Evolutionary conservation across 1,284 basidiomycete species (phyloP).

Genomic region (Apiotrichum sp.): DNA sequence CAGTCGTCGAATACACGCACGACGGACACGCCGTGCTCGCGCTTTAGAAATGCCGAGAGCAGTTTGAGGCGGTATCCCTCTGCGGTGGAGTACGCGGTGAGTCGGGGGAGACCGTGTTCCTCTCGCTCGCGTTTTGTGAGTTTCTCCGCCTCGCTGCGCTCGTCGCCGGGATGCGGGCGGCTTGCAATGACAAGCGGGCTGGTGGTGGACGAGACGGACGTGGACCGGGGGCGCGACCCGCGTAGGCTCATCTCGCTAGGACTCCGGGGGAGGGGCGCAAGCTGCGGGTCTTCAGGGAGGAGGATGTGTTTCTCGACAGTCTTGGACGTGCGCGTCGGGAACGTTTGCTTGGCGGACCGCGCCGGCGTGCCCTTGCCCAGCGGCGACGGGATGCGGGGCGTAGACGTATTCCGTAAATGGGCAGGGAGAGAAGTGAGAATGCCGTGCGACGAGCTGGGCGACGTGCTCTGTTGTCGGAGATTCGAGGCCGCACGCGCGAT

Average conservation of each 20-base stretch:
- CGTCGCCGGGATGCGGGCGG: constrained; percentile 22
- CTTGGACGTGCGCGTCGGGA: constrained; percentile 74
- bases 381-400: constrained; percentile 43
- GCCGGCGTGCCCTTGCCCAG: constrained; percentile 45
- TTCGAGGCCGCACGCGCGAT: constrained; percentile 45
- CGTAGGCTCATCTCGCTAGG: constrained; percentile 20
- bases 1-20: constrained; percentile 84
- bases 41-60: constrained; percentile 70
- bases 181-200: background rate
- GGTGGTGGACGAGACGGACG: background rate
- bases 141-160: constrained; percentile 44
- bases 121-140: constrained; percentile 66
- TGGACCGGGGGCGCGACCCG: constrained; percentile 11
- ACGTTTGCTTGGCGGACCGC: constrained; percentile 33
- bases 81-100: constrained; percentile 82
- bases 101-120: constrained; percentile 64
- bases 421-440: constrained; percentile 36
- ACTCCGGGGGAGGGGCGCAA: constrained; percentile 59
- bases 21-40: constrained; percentile 86
- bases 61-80: constrained; percentile 75
- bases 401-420: constrained; percentile 40
- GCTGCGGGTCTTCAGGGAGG: constrained; percentile 84
- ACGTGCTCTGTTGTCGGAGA: constrained; percentile 33
- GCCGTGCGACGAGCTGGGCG: constrained; percentile 4
- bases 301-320: constrained; percentile 86